Base-by-base conservation (phyloP, 495 filamentous ascomycete species). In the Xylaria nigripes region DNA sequence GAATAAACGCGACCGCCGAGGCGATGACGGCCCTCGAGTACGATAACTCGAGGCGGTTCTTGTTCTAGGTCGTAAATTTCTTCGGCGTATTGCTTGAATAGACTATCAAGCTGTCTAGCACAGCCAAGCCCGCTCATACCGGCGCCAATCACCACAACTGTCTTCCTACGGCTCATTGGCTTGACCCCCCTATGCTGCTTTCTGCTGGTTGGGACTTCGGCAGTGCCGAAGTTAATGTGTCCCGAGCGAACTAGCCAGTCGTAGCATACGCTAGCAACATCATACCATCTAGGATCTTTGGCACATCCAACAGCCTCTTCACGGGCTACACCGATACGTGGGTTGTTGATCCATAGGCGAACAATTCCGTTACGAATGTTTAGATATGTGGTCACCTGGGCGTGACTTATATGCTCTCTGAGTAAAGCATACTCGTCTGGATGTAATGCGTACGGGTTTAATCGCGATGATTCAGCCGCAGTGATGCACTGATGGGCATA, bases 1-100 rank as follows among this genome's bases (percentile, higher is more conserved):
- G 93, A 99, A 69, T 96, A 97, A 24, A 99, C 87, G 54, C 93
- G 79, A 24, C 93, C 93, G n/a, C 93, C 93, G 32, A 99, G 80
- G 25, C 93, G 81, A 60, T 83, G 82, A 61, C 93, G 80, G 25
- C 86, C 93, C 72, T 99, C 93, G 0, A 97, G 74, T 10, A 99
- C 75, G 51, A 96, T 71, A 9, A 99, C 82, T 41, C 77, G 78
- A 7, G 92, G 90, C 9, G 73, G 71, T 24, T 79, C 76, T 65
- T 90, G 83, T 40, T 81, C 83, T 41, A 68, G 61, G 15, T 78
- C 72, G 7, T 76, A 74, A 59, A 87, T 84, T 45, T 75, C 72
- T 47, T 85, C 80, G 21, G 78, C 77, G 56, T 90, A 86, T 59
- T 96, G 90, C 38, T 75, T 71, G 60, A 92, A 89, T 12, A 96